A percentile compares a stretch with the other conserved stretches of the same genome.
These are phyloP conservation scores for Termitomyces sp. DNA, from an alignment of 768 basidiomycete species.

Conservation along the genomic window DNA sequence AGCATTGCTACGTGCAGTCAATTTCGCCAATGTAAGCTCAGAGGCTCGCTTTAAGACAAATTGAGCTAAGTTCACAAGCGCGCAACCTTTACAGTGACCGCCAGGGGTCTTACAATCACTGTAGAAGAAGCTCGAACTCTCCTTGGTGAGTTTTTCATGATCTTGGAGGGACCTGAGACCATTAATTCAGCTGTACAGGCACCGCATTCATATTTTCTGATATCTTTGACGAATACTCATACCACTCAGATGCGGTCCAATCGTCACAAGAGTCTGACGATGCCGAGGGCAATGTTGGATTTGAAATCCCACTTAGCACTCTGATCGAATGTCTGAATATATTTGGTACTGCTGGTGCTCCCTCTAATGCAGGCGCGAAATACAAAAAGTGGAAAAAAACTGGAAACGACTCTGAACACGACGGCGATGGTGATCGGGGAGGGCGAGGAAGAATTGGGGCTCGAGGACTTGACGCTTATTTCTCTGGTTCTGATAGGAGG, in stretches of 20 bases:
- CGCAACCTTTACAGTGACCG: conserved; percentile 69
- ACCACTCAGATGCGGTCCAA: conserved; percentile 36
- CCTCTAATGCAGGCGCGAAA: conserved; percentile 27
- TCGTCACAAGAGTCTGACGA: conserved; percentile 24
- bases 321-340: conserved; percentile 91
- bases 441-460: conserved; percentile 25
- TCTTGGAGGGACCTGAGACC: not conserved
- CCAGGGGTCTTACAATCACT: conserved; percentile 65
- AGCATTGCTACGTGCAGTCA: conserved; percentile 75
- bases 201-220: conserved; percentile 77
- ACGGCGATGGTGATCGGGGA: conserved; percentile 30
- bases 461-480: conserved; percentile 53
- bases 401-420: conserved; percentile 43
- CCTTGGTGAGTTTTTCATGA: conserved; percentile 43
- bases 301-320: conserved; percentile 82
- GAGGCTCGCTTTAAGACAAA: not conserved
- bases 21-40: conserved; percentile 66
- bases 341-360: conserved; percentile 74
- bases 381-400: conserved; percentile 45
- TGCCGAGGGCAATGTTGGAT: conserved; percentile 38
- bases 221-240: conserved; percentile 78
- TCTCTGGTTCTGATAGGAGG: conserved; percentile 51
- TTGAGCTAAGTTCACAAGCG: conserved; percentile 35
- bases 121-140: conserved; percentile 85
- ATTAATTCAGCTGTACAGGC: conserved; percentile 38